A percentile compares a stretch with the other conserved stretches of the same genome.
phyloP scores from a whole-genome alignment of 805 yeast species.

The Myxozyma udenii region DNA sequence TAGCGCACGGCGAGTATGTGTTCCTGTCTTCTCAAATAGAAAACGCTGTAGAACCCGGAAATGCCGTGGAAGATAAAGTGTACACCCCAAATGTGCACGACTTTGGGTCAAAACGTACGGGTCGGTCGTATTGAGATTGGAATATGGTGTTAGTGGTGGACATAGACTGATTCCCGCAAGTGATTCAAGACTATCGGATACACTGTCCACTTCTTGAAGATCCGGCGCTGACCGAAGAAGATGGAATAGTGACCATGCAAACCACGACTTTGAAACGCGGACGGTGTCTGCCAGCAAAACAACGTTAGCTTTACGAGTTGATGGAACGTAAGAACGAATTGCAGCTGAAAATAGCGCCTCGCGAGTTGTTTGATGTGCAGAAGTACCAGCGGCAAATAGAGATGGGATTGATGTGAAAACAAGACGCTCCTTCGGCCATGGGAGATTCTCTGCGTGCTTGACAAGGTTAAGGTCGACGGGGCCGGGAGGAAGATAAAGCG shows the following conservation, averaged over 20 bases:
- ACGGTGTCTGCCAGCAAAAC: slow-evolving; percentile 22
- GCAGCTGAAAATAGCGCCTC: slow-evolving; percentile 16
- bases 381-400: neutral
- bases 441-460: slow-evolving; percentile 17
- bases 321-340: slow-evolving; percentile 21
- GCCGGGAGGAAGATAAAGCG: slow-evolving; percentile 26
- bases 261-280: slow-evolving; percentile 21
- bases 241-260: slow-evolving; percentile 14
- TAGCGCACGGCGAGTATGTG: slow-evolving; percentile 3
- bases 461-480: slow-evolving; percentile 17
- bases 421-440: slow-evolving; percentile 24
- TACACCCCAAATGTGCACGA: slow-evolving; percentile 10
- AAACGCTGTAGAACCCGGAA: slow-evolving; percentile 21
- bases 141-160: neutral
- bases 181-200: neutral
- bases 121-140: neutral
- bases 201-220: slow-evolving; percentile 6
- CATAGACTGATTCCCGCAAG: slow-evolving; percentile 24
- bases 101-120: slow-evolving; percentile 20
- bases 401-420: slow-evolving; percentile 15
- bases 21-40: slow-evolving; percentile 4
- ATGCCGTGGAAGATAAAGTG: slow-evolving; percentile 21
- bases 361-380: slow-evolving; percentile 1
- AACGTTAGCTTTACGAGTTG: slow-evolving; percentile 15
- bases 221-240: slow-evolving; percentile 11